These are phyloP conservation scores for Jaenimonas drosophilae DNA, from an alignment of 208 protist species.

Conservation along the genomic window DNA sequence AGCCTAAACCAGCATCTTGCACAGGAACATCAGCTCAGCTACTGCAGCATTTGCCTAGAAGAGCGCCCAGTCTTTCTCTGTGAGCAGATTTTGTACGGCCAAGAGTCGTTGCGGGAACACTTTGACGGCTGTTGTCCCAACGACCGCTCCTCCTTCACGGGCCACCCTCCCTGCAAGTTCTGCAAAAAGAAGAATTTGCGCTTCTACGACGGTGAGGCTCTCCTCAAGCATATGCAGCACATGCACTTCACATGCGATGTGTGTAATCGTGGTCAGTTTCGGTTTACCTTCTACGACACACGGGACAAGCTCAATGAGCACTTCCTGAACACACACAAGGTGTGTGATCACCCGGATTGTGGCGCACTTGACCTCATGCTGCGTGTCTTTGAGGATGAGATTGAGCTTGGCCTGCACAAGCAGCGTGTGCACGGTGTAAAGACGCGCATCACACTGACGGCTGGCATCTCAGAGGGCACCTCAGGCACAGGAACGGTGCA, in stretches of 20 bases:
- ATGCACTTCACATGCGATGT: conserved; percentile 85
- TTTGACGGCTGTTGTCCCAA: conserved; percentile 37
- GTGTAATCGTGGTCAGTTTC: conserved; percentile 75
- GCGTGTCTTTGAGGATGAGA: conserved; percentile 72
- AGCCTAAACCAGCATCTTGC: conserved; percentile 62
- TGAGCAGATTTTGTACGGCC: conserved; percentile 69
- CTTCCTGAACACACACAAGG: conserved; percentile 57
- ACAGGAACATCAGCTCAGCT: conserved; percentile 47
- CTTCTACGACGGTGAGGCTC: conserved; percentile 78
- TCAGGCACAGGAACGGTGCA: too few relatives aligned
- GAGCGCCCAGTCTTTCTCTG: conserved; percentile 69
- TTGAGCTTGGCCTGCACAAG: conserved; percentile 73
- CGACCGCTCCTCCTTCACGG: conserved; percentile 64
- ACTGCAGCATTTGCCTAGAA: conserved; percentile 72
- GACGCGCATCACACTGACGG: conserved; percentile 15
- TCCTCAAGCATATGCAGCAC: conserved; percentile 85
- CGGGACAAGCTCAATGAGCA: conserved; percentile 66
- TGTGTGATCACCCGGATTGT: conserved; percentile 86
- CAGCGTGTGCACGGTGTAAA: conserved; percentile 63
- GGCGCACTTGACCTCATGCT: conserved; percentile 58
- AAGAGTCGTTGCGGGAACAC: conserved; percentile 36
- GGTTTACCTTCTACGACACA: conserved; percentile 76
- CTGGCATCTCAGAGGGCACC: conserved; percentile 1
- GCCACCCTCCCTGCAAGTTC: conserved; percentile 79
- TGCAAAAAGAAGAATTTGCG: conserved; percentile 23